Evolutionary conservation across 176 grass and related monocot genomes (phyloP).

Genomic region (Bonia amplexicaulis): DNA sequence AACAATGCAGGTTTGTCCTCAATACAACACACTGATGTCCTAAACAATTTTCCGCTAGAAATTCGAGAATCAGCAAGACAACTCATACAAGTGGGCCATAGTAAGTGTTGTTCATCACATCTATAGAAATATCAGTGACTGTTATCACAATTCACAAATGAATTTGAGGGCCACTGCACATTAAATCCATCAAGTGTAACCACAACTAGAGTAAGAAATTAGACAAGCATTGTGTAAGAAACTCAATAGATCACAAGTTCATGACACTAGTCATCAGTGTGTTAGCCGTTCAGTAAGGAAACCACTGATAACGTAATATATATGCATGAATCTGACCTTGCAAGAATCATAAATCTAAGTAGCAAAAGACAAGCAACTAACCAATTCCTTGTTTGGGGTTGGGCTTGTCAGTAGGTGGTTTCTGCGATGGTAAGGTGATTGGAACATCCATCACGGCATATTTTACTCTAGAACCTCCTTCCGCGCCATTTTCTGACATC

Average conservation of each 20-base stretch:
- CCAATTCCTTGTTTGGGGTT: conserved; percentile 97
- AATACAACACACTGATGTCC: background rate
- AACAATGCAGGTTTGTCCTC: background rate
- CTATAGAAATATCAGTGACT: background rate
- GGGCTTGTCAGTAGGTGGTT: conserved; percentile 78
- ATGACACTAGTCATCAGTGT: background rate
- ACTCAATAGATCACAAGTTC: background rate
- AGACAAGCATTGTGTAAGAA: background rate
- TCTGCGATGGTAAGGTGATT: conserved; percentile 60
- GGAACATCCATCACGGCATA: conserved; percentile 84
- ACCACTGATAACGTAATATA: background rate
- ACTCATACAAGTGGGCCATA: background rate
- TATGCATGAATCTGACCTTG: background rate
- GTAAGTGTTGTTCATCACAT: background rate
- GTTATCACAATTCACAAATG: background rate
- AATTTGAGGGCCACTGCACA: background rate
- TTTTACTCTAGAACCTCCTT: conserved; percentile 80
- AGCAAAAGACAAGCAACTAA: conserved; percentile 35
- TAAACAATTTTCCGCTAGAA: background rate
- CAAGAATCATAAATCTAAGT: conserved; percentile 4
- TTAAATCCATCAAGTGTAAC: background rate
- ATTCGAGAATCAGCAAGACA: background rate
- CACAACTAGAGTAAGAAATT: background rate
- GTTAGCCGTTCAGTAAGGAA: background rate
- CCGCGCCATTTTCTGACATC: conserved; percentile 58